These are phyloP conservation scores for Xylogone sp. DNA, from an alignment of 2,329 filamentous ascomycete species.

Conservation along the genomic window DNA sequence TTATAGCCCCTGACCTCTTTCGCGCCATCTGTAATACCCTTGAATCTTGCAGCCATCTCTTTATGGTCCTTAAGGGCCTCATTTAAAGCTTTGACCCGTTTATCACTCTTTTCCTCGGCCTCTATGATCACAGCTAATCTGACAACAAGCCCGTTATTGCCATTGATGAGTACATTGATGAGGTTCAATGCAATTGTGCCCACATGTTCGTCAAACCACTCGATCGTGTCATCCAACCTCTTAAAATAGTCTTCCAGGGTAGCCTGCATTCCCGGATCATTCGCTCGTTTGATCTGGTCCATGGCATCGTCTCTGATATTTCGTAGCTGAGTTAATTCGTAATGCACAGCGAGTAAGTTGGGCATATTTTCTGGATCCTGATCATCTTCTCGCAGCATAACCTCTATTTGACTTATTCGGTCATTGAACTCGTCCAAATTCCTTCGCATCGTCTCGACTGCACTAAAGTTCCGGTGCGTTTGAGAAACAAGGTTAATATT, in stretches of 20 bases:
- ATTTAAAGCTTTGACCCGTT: constrained; percentile 83
- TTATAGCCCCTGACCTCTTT: constrained; percentile 95
- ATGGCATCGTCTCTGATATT: constrained; percentile 96
- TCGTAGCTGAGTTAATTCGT: constrained; percentile 83
- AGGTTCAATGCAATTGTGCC: constrained; percentile 85
- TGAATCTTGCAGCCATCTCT: constrained; percentile 88
- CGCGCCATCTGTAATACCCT: constrained; percentile 90
- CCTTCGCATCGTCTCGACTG: constrained; percentile 87
- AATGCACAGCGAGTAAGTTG: constrained; percentile 85
- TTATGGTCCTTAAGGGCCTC: constrained; percentile 95
- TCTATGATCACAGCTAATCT: constrained; percentile 89
- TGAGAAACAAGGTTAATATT: constrained; percentile 90
- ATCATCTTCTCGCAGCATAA: constrained; percentile 78
- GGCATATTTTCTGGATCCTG: constrained; percentile 84
- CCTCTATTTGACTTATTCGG: constrained; percentile 70
- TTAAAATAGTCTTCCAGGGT: constrained; percentile 90
- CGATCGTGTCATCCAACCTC: constrained; percentile 79
- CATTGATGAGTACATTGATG: constrained; percentile 79
- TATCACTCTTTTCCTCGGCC: constrained; percentile 94
- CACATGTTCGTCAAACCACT: constrained; percentile 95
- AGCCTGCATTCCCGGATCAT: constrained; percentile 69
- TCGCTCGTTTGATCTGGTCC: constrained; percentile 83
- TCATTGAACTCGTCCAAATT: constrained; percentile 86
- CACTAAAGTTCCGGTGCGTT: constrained; percentile 93
- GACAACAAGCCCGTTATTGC: constrained; percentile 86